phyloP scores from a whole-genome alignment of 208 protist species.

The Acanthamoeba castellanii region DNA sequence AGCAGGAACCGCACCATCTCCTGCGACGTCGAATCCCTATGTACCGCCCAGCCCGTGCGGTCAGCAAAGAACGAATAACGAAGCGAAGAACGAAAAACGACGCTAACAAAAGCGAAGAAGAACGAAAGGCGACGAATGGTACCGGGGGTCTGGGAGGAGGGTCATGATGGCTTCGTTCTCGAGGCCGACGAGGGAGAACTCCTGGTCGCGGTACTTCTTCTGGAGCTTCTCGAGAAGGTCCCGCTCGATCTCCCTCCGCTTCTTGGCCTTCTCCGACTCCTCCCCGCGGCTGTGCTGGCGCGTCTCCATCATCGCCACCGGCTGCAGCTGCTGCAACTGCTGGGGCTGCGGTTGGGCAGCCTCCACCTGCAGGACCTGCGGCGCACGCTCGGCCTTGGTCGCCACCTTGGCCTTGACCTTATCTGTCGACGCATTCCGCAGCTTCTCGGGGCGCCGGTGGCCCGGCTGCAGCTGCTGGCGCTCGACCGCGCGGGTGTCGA shows the following conservation, averaged over 20 bases:
- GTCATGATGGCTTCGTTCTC: conserved; percentile 70
- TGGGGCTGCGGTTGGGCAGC: too few relatives aligned
- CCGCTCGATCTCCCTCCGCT: conserved; percentile 36
- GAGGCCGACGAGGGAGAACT: conserved; percentile 38
- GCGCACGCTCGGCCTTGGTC: too few relatives aligned
- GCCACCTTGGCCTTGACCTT: background rate
- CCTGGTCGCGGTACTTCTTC: conserved; percentile 54
- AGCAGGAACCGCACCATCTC: conserved; percentile 51
- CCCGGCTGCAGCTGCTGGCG: too few relatives aligned
- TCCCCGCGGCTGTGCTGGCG: background rate
- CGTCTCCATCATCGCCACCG: background rate
- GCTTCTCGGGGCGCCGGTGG: background rate
- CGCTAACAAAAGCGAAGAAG: background rate
- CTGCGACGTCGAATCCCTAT: conserved; percentile 38
- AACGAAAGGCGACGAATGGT: background rate
- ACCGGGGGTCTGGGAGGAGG: conserved; percentile 56
- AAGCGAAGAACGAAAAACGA: background rate
- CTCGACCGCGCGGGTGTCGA: too few relatives aligned
- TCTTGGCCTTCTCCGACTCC: conserved; percentile 22
- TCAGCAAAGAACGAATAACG: background rate
- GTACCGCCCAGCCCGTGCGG: background rate
- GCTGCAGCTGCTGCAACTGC: background rate
- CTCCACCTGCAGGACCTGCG: too few relatives aligned
- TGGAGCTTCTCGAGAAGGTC: conserved; percentile 23
- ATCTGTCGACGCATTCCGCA: background rate